phyloP scores from a whole-genome alignment of 768 basidiomycete genomes.

The Lactarius sanguifluus region DNA sequence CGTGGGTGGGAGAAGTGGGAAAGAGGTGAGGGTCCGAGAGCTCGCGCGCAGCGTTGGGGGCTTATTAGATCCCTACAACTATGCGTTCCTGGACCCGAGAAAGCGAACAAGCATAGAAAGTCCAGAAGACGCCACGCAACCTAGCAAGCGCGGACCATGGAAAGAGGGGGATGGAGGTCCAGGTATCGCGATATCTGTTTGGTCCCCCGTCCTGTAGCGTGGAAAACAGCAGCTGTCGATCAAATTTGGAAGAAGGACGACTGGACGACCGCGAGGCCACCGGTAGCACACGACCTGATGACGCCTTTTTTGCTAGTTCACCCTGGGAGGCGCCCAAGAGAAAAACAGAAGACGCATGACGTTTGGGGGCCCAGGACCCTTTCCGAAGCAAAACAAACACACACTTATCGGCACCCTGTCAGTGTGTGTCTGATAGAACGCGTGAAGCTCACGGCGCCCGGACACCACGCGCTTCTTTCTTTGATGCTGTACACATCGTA shows the following conservation, averaged over 20 bases:
- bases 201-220: background rate
- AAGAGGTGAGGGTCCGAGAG: background rate
- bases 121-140: slow-evolving; percentile 11
- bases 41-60: background rate
- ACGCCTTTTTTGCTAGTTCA: background rate
- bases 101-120: slow-evolving; percentile 3
- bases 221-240: background rate
- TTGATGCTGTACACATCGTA: background rate
- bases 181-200: slow-evolving; percentile 11
- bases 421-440: background rate
- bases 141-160: background rate
- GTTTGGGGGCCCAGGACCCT: background rate
- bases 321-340: background rate
- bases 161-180: background rate
- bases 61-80: background rate
- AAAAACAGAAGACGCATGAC: slow-evolving; percentile 13
- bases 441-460: background rate
- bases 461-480: background rate
- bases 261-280: background rate
- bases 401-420: background rate
- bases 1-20: background rate
- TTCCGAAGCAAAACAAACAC: background rate
- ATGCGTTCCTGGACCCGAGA: background rate
- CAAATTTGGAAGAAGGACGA: slow-evolving; percentile 3
- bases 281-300: background rate